Evolutionary conservation across 768 basidiomycete genomes (phyloP).

Genomic region (Leccinum uliginosum): DNA sequence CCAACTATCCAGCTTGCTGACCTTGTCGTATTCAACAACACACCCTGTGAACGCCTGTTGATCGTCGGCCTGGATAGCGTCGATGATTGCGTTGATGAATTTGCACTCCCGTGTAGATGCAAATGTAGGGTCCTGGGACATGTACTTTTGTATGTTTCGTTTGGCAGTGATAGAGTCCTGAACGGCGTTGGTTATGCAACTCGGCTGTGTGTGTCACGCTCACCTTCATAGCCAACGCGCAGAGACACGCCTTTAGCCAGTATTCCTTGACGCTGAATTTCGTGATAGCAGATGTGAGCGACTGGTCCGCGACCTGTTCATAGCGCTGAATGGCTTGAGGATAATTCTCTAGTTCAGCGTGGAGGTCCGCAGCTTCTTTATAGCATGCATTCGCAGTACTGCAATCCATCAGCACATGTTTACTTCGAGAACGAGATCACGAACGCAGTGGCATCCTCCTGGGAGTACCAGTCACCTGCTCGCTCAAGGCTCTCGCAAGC

Average conservation of each 20-base stretch:
- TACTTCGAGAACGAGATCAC: conserved; percentile 26
- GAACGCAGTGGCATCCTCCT: conserved; percentile 95
- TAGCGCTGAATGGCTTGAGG: conserved; percentile 82
- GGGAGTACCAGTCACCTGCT: conserved; percentile 96
- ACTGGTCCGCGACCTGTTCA: conserved; percentile 84
- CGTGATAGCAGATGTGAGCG: conserved; percentile 77
- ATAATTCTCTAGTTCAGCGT: conserved; percentile 85
- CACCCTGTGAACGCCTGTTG: conserved; percentile 71
- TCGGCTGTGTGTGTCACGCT: conserved; percentile 25
- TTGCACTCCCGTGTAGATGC: conserved; percentile 87
- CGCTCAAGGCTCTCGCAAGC: conserved; percentile 89
- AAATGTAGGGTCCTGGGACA: conserved; percentile 81
- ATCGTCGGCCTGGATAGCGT: conserved; percentile 73
- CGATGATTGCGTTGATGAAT: conserved; percentile 72
- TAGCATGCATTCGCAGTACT: conserved; percentile 95
- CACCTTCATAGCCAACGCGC: conserved; percentile 85
- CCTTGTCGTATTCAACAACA: conserved; percentile 90
- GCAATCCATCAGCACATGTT: conserved; percentile 7
- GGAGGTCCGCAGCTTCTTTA: conserved; percentile 95
- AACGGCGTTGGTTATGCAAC: conserved; percentile 8
- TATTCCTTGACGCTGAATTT: conserved; percentile 99
- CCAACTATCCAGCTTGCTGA: conserved; percentile 93
- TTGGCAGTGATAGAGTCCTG: conserved; percentile 84
- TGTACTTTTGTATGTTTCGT: conserved; percentile 75
- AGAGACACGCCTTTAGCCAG: conserved; percentile 84